These are phyloP conservation scores for Chrysoporthe deuterocubensis DNA, from an alignment of 2,329 filamentous ascomycete species.

Conservation along the genomic window DNA sequence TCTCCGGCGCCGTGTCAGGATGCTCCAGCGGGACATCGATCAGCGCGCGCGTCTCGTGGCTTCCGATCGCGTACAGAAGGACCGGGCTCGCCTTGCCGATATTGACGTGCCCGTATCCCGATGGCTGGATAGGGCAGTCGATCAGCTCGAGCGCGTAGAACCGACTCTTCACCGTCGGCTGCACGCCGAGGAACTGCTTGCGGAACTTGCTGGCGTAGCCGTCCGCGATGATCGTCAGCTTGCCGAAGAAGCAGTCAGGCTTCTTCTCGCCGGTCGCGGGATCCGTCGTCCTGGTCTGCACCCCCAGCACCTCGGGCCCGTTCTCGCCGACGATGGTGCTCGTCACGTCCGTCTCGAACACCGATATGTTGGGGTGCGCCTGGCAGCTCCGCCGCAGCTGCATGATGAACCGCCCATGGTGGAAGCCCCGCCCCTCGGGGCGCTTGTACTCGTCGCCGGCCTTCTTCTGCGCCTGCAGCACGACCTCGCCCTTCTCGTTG, in stretches of 20 bases:
- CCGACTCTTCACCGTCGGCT: slow-evolving; percentile 76
- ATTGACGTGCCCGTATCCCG: slow-evolving; percentile 83
- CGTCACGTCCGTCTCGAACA: slow-evolving; percentile 87
- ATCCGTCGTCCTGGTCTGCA: slow-evolving; percentile 71
- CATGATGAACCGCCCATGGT: slow-evolving; percentile 92
- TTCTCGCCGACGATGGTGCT: slow-evolving; percentile 73
- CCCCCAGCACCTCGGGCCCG: slow-evolving; percentile 77
- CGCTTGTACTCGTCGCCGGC: slow-evolving; percentile 43
- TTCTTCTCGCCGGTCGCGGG: slow-evolving; percentile 58
- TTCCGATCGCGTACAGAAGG: slow-evolving; percentile 95
- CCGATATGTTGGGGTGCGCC: slow-evolving; percentile 79
- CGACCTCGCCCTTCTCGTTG: slow-evolving; percentile 50
- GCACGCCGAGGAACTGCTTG: slow-evolving; percentile 71
- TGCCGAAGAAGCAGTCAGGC: slow-evolving; percentile 81
- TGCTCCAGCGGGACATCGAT: slow-evolving; percentile 84
- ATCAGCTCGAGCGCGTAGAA: slow-evolving; percentile 95
- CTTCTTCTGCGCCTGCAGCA: slow-evolving; percentile 36
- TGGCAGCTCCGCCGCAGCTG: slow-evolving; percentile 77
- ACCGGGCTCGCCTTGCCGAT: slow-evolving; percentile 78
- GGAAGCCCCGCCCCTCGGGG: slow-evolving; percentile 80
- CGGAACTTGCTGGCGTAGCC: slow-evolving; percentile 93
- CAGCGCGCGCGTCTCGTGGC: slow-evolving; percentile 87
- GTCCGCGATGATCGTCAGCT: slow-evolving; percentile 87
- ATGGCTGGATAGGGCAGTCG: slow-evolving; percentile 77
- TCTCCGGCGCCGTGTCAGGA: slow-evolving; percentile 71